phyloP scores from a whole-genome alignment of 2,329 filamentous ascomycete species.

The Orbilia blumenaviensis region DNA sequence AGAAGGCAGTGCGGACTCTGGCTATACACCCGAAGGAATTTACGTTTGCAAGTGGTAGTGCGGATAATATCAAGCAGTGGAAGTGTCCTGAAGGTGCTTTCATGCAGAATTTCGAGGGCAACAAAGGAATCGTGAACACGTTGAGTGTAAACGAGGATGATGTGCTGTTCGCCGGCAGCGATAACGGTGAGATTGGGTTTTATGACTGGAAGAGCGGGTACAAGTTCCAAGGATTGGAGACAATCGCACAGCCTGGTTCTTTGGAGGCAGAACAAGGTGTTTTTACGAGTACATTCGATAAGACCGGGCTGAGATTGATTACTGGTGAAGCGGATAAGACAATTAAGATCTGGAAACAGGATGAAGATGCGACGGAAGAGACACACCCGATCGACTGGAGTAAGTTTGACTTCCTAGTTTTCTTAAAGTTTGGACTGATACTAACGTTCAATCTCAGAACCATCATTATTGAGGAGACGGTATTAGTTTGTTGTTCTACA shows the following conservation, averaged over 20 bases:
- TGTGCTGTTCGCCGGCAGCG: conserved; percentile 90
- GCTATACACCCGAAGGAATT: conserved; percentile 90
- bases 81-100: conserved; percentile 97
- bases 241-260: conserved; percentile 90
- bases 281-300: conserved; percentile 92
- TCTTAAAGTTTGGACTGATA: background rate
- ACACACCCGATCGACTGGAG: conserved; percentile 91
- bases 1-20: conserved; percentile 90
- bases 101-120: conserved; percentile 98
- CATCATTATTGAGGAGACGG: conserved; percentile 37
- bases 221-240: conserved; percentile 87
- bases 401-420: conserved; percentile 4
- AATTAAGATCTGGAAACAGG: conserved; percentile 97
- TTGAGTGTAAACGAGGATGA: conserved; percentile 93
- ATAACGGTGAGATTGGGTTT: conserved; percentile 96
- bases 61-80: conserved; percentile 98
- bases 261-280: conserved; percentile 93
- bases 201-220: conserved; percentile 99
- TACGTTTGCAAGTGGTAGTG: conserved; percentile 92
- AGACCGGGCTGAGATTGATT: conserved; percentile 86
- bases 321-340: conserved; percentile 97
- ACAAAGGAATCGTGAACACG: conserved; percentile 96
- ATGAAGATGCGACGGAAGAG: conserved; percentile 88
- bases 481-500: conserved; percentile 19
- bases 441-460: conserved; percentile 41